Evolutionary conservation across 2,329 filamentous ascomycete genomes (phyloP).

Genomic region (Keithomyces neogunnii): DNA sequence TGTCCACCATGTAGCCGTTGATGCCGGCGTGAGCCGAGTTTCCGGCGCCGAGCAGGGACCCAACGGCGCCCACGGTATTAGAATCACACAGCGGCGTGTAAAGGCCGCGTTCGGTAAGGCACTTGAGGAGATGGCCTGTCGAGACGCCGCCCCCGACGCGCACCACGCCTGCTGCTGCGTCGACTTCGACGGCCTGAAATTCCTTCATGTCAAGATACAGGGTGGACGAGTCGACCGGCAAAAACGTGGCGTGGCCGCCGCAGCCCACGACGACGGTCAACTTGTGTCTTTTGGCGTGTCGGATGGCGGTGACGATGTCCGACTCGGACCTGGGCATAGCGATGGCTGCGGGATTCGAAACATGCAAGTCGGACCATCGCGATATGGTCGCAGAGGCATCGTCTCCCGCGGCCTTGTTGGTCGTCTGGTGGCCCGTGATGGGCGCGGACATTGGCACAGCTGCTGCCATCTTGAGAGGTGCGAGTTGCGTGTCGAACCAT

Average conservation of each 20-base stretch:
- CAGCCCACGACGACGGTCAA: not conserved
- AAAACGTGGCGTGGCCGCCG: not conserved
- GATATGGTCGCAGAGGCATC: not conserved
- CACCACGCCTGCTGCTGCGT: not conserved
- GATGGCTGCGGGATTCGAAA: not conserved
- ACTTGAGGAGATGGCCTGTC: not conserved
- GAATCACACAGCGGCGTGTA: not conserved
- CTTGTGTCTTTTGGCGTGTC: not conserved
- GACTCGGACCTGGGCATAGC: not conserved
- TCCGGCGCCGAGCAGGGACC: not conserved
- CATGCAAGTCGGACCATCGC: not conserved
- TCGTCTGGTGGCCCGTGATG: not conserved
- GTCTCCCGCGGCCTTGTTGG: not conserved
- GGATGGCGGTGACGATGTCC: not conserved
- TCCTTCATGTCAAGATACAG: not conserved
- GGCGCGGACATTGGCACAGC: not conserved
- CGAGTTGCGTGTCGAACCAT: too few species aligned
- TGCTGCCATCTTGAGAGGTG: not conserved
- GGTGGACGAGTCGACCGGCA: not conserved
- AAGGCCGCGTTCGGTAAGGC: not conserved
- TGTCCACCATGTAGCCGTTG: not conserved
- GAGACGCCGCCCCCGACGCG: not conserved
- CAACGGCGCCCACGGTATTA: not conserved
- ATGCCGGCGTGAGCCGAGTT: not conserved
- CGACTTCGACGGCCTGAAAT: not conserved